phyloP scores from a whole-genome alignment of 208 protist species.

The Trypanosoma cruzi region DNA sequence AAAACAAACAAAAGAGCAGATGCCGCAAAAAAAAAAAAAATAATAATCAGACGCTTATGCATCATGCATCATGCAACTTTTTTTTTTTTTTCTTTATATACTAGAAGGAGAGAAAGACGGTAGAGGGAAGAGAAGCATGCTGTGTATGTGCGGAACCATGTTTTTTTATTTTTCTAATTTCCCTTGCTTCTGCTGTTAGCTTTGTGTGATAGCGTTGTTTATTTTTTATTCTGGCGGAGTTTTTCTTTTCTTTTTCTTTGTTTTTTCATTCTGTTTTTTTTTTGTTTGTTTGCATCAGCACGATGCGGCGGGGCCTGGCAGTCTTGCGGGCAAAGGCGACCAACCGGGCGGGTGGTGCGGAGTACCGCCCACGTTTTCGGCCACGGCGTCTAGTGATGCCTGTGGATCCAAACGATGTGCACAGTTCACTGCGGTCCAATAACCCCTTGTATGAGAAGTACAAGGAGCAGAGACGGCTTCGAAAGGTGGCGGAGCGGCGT shows the following conservation, averaged over 20 bases:
- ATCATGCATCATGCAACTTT: no score
- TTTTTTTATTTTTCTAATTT: no score
- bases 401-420: slow-evolving; percentile 68
- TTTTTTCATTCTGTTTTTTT: no score
- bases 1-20: background rate
- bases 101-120: no score
- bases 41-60: no score
- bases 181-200: no score
- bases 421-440: slow-evolving; percentile 46
- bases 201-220: no score
- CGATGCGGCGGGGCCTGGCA: slow-evolving; percentile 13
- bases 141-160: no score
- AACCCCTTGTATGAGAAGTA: slow-evolving; percentile 57
- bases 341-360: slow-evolving; percentile 46
- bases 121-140: no score
- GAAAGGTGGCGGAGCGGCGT: slow-evolving; percentile 39
- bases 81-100: no score
- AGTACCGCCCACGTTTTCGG: slow-evolving; percentile 81
- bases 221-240: no score
- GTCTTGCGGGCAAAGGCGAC: slow-evolving; percentile 23
- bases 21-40: slow-evolving; percentile 9
- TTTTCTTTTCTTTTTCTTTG: no score
- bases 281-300: background rate
- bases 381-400: slow-evolving; percentile 90
- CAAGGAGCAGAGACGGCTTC: slow-evolving; percentile 40